A percentile compares a stretch with the other conserved stretches of the same genome.
phyloP scores from a whole-genome alignment of 306 rosid species.

The Trifolium dubium region DNA sequence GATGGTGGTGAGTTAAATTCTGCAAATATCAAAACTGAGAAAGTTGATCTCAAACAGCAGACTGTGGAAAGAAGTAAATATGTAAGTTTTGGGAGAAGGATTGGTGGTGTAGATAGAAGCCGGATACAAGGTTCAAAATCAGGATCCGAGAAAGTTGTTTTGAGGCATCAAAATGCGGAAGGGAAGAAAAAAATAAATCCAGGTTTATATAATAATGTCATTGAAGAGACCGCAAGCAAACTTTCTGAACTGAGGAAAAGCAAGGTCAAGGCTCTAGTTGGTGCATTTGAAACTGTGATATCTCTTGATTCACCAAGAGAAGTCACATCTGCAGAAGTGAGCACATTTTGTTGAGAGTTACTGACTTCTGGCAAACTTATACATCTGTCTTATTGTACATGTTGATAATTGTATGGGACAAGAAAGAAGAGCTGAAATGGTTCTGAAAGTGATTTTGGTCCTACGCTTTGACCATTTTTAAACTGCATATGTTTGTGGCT shows the following conservation, averaged over 20 bases:
- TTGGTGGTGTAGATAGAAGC: slow-evolving; percentile 35
- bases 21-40: slow-evolving; percentile 45
- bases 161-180: slow-evolving; percentile 64
- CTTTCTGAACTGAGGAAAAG: slow-evolving; percentile 75
- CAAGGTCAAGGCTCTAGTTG: slow-evolving; percentile 91
- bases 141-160: slow-evolving; percentile 61
- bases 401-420: slow-evolving; percentile 15
- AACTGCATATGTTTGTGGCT: slow-evolving; percentile 37
- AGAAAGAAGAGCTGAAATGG: slow-evolving; percentile 11
- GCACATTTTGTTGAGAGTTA: slow-evolving; percentile 45
- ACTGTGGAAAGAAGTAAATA: slow-evolving; percentile 48
- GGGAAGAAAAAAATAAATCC: slow-evolving; percentile 60
- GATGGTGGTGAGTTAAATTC: slow-evolving; percentile 45
- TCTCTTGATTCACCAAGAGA: slow-evolving; percentile 70
- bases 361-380: slow-evolving; percentile 23
- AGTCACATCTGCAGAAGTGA: slow-evolving; percentile 37
- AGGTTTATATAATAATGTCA: slow-evolving; percentile 78
- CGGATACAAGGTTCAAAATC: slow-evolving; percentile 41
- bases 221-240: slow-evolving; percentile 92
- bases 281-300: slow-evolving; percentile 90
- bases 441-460: slow-evolving; percentile 32
- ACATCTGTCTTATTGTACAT: slow-evolving; percentile 46
- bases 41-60: slow-evolving; percentile 41
- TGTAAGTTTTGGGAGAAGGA: slow-evolving; percentile 51
- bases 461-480: slow-evolving; percentile 37